Base-by-base conservation (phyloP, 2,329 filamentous ascomycete species). In the Curvularia spicifera region DNA sequence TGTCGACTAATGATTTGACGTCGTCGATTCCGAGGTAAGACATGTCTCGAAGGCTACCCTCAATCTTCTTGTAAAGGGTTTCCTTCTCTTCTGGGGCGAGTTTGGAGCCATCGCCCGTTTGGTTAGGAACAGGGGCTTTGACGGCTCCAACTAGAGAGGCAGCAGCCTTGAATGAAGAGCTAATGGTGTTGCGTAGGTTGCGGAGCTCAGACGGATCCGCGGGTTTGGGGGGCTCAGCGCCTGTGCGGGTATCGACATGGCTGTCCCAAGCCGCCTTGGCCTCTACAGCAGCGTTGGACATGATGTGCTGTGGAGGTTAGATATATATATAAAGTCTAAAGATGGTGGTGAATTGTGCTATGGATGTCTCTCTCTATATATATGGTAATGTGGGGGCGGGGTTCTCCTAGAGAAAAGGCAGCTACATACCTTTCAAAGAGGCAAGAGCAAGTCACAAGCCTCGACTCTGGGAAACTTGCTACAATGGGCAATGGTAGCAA, bases 101-200 rank as follows among this genome's bases (percentile, higher is more conserved):
- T 46, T 77, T 69, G 3, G 78, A 76, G 20, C 80, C 80, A 71
- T 82, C 77, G 10, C 79, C 80, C 3, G 79, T 81, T 20, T 78
- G 70, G 35, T 70, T 60, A 7, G 76, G 75, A 0, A 77, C 53
- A 3, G 74, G 67, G 20, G 70, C 69, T 5, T 61, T 39, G 15
- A 70, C 69, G 3, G 74, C 72, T 20, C 69, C 70, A 8, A 77
- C 53, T 4, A 78, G 50, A 18, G 58, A 59, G 5, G 69, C 68
- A 22, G 72, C 53, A 24, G 67, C 61, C 51, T 65, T 71, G 67
- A 77, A 74, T 4, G 71, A 63, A 3, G 48, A 57, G 6, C 69
- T 69, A n/a, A 76, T 57, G 6, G 63, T 66, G 56, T 69, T 71
- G 31, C 71, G 67, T 10, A 75, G 51, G 53, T 73, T 73, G 35